Evolutionary conservation across 371 early-diverging fungal genomes (phyloP).

Genomic region (Rhizopus sp.): DNA sequence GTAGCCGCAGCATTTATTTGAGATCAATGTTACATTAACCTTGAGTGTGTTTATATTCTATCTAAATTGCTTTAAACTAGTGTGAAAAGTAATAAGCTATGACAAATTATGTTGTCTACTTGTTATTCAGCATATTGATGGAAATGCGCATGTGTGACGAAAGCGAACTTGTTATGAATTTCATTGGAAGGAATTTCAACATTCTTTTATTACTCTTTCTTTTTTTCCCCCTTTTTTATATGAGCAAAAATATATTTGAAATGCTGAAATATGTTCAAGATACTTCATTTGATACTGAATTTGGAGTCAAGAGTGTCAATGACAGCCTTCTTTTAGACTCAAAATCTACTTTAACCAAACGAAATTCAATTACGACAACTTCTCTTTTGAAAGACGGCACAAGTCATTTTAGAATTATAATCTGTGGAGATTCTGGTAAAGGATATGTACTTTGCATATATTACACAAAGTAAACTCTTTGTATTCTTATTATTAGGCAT

Average conservation of each 20-base stretch:
- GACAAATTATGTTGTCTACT: not conserved
- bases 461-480: not conserved
- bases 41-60: too few species aligned
- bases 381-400: conserved; percentile 4
- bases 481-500: conserved; percentile 28
- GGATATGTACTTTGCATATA: conserved; percentile 1
- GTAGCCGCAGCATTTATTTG: too few species aligned
- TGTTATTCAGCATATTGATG: not conserved
- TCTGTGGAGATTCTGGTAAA: conserved; percentile 62
- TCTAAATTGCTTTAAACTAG: too few species aligned
- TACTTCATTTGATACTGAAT: not conserved
- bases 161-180: not conserved
- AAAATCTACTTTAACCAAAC: not conserved
- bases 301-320: conserved; percentile 4
- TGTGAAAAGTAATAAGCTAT: too few species aligned
- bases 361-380: not conserved
- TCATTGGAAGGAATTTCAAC: not conserved
- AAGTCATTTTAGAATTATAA: conserved; percentile 48
- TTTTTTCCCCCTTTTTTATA: not conserved
- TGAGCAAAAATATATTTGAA: not conserved
- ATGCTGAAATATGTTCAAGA: not conserved
- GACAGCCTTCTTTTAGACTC: not conserved
- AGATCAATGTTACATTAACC: too few species aligned
- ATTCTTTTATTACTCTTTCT: not conserved
- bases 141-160: not conserved